Evolutionary conservation across 2,329 filamentous ascomycete species (phyloP), one percentile per base, ranked within the genome.

Genomic region (Fusarium annulatum): DNA sequence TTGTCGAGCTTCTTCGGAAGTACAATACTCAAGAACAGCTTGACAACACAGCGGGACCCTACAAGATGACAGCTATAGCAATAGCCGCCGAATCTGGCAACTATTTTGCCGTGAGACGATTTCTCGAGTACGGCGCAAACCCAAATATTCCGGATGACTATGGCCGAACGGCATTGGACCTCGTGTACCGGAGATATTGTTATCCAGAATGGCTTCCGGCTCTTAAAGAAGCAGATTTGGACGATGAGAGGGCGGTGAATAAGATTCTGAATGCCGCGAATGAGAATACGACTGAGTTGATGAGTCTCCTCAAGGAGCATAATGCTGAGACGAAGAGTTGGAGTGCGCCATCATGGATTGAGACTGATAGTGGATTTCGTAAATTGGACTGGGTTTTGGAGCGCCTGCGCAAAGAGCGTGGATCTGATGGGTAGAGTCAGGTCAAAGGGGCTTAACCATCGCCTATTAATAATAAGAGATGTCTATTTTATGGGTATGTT

Each of bases 61-160:
- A 59, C 26, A 34, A 62, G 10, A 62, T 62, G 52, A 59, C 60
- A 26, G 33, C 52, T 9, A n/a, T 62, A 11, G 60, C 60, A 9
- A 28, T 59, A 18, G 60, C 60, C 4, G 60, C 39, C 2, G 60
- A 62, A 15, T 55, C 33, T 4, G 60, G 60, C 3, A 62, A 59
- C 10, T 59, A 62, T 19, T 62, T 59, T 7, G 60, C 38, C 2
- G 51, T 46, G 1, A 34, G 26, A 19, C 18, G 14, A 2, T 34
- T 62, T 6, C 34, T 62, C 14, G 60, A 59, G 16, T 9, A 46
- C 23, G 52, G 60, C 6, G 60, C 60, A 18, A 46, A 5, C 16
- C 41, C 41, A 23, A 46, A 59, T 36, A 46, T 62, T 18, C 60
- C 52, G 4, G 60, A 62, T n/a, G 12, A 46, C 9, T 46, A 39